Percentiles rank a stretch among this genome's conserved stretches.
These are phyloP conservation scores for Crucihimalaya himalaica DNA, from an alignment of 345 rosid species.

Conservation along the genomic window DNA sequence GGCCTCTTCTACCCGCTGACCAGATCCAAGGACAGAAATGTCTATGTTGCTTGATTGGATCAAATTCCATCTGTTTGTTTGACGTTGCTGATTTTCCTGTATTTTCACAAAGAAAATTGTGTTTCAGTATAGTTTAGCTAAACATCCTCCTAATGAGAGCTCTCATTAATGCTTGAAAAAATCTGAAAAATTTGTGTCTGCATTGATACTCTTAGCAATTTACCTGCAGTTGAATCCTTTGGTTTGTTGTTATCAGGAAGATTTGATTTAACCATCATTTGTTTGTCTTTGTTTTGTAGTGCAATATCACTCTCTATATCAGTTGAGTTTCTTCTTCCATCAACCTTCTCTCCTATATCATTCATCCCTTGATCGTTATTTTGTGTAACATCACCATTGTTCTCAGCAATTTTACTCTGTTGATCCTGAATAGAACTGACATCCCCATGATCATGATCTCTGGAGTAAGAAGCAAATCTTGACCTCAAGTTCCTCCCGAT, in stretches of 20 bases:
- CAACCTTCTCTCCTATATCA: constrained; percentile 23
- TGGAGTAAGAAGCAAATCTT: constrained; percentile 63
- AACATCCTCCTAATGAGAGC: neutral
- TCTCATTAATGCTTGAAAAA: neutral
- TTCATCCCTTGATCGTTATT: constrained; percentile 19
- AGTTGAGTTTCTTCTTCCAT: constrained; percentile 10
- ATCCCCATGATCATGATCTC: constrained; percentile 41
- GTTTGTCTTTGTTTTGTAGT: constrained; percentile 34
- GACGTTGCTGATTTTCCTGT: constrained; percentile 43
- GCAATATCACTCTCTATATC: constrained; percentile 36
- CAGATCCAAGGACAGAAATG: constrained; percentile 96
- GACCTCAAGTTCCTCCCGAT: constrained; percentile 79
- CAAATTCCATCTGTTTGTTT: constrained; percentile 69
- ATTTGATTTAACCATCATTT: constrained; percentile 34
- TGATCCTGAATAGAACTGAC: constrained; percentile 24
- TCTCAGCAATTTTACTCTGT: constrained; percentile 20
- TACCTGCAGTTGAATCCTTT: constrained; percentile 45
- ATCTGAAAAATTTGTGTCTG: constrained; percentile 3
- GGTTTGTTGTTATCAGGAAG: constrained; percentile 42
- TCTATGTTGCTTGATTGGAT: constrained; percentile 88
- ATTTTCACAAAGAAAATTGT: constrained; percentile 19
- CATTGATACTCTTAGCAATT: constrained; percentile 15
- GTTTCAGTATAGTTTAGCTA: constrained; percentile 6
- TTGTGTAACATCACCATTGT: constrained; percentile 21
- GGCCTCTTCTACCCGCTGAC: constrained; percentile 51